Evolutionary conservation across 495 filamentous ascomycete genomes (phyloP), one percentile per base, ranked within the genome.

Genomic region (Neurospora sp.): DNA sequence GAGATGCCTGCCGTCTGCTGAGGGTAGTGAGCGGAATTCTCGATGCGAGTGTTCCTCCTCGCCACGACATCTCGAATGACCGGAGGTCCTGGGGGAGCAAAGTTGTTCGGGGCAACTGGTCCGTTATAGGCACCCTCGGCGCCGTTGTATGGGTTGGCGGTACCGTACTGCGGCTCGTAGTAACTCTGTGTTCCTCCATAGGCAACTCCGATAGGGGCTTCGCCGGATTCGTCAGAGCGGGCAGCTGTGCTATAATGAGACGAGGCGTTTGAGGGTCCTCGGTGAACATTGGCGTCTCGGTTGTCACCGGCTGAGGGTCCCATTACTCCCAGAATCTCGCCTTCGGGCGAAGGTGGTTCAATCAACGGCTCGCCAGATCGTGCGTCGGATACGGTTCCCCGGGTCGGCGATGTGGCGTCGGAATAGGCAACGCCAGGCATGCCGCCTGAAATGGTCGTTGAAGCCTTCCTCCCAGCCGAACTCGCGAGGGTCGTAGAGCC

Each of bases 41-140:
- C 93, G 70, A 99, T 98, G 66, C 94, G 89, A 27, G 96, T 98
- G 79, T 97, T 97, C 72, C 96, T 88, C 75, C 96, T 86, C 3
- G 96, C 96, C 75, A 90, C 89, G 40, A 97, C 94, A 81, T 98
- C 96, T n/a, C 94, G 88, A 69, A 99, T 97, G 38, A 99, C 91
- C 3, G 96, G 96, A 75, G 91, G 89, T 31, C 81, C 87, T 41
- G 54, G 27, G 6, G 54, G 54, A 7, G 27, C 27, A 37, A 31
- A 66, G 12, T 66, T 80, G 54, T 72, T 86, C 82, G 71, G 38
- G 77, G 70, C 37, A 74, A 73, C 70, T 70, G 79, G 73, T 76
- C 83, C 70, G 16, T 75, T 72, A 69, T 79, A 81, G 38, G 77
- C 74, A 54, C 76, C 80, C 18, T 82, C 83, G 76, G 79, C 77